Evolutionary conservation across 1,284 basidiomycete species (phyloP).

Genomic region (Pseudozyma hubeiensis): DNA sequence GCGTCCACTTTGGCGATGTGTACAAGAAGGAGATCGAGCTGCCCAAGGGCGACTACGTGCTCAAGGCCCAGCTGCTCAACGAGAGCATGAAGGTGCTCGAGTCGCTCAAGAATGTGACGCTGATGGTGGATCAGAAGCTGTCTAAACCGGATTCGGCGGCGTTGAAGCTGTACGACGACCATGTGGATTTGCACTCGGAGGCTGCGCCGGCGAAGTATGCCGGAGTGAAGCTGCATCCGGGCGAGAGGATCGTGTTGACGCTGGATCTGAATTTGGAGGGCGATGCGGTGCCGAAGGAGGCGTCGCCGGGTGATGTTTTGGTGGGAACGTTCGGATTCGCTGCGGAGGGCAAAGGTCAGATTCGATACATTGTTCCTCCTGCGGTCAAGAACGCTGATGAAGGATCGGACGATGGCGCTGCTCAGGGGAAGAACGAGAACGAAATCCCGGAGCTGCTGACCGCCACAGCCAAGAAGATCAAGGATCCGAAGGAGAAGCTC

Average conservation of each 20-base stretch:
- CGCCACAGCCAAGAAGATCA: conserved; percentile 65
- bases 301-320: conserved; percentile 65
- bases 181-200: conserved; percentile 62
- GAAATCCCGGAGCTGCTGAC: conserved; percentile 65
- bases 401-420: conserved; percentile 19
- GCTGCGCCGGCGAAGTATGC: conserved; percentile 55
- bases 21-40: conserved; percentile 67
- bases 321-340: conserved; percentile 64
- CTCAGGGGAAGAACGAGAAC: conserved; percentile 51
- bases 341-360: conserved; percentile 53
- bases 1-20: conserved; percentile 66
- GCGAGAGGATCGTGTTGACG: conserved; percentile 63
- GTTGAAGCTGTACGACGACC: conserved; percentile 66
- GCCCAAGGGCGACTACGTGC: conserved; percentile 66
- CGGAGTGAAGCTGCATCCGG: conserved; percentile 64
- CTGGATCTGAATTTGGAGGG: conserved; percentile 64
- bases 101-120: conserved; percentile 59
- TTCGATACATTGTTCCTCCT: conserved; percentile 66
- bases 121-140: conserved; percentile 65
- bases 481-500: conserved; percentile 58
- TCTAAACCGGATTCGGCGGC: conserved; percentile 63
- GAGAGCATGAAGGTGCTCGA: conserved; percentile 63
- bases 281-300: conserved; percentile 66
- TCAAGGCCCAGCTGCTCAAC: conserved; percentile 64
- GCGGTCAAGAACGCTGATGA: conserved; percentile 51